Evolutionary conservation across 257 asterid species (phyloP), one percentile per base, ranked within the genome.

Genomic region (Ballota nigra): DNA sequence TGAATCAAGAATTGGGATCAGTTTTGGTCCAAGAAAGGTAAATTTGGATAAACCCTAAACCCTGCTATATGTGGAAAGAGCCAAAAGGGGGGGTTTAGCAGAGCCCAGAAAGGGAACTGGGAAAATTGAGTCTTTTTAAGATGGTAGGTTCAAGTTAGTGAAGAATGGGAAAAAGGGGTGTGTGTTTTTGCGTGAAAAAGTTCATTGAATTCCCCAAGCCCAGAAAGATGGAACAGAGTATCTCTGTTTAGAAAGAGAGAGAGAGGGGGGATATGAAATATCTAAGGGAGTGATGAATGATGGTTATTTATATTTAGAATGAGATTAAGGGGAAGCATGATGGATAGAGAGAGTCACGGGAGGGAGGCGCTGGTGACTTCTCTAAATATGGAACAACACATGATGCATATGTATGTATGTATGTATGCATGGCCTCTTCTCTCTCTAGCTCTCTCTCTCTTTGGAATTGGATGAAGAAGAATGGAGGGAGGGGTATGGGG

Each of bases 311-410:
- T 70, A 52, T 59, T 20, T 73, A 67, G 56, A n/a, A 16, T 16
- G 69, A 9, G 65, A 55, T 33, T 20, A 34, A 31, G 13, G 8
- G 71, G 16, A 20, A 33, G 72, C 36, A 56, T 69, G 69, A 53
- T 59, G 75, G 59, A 80, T 61, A 70, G 70, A 49, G 70, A 49
- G 81, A 81, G 94, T 87, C 94, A 89, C 96, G 93, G 83, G 93
- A 55, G 15, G 78, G 47, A 67, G 38, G 61, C 45, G 83, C 22
- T 63, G 67, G 58, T 65, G 28, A 52, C 6, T 19, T 52, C 5
- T 52, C 28, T 52, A 52, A 52, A 52, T 52, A 18, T 16, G 8
- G 26, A 52, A 52, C 2, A 19, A 52, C 28, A 47, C 55, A 47
- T 16, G 20, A 45, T 45, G 53, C 53, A 45, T n/a, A 45, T 45